phyloP scores from a whole-genome alignment of 1,284 basidiomycete species.

The Apiotrichum gamsii region DNA sequence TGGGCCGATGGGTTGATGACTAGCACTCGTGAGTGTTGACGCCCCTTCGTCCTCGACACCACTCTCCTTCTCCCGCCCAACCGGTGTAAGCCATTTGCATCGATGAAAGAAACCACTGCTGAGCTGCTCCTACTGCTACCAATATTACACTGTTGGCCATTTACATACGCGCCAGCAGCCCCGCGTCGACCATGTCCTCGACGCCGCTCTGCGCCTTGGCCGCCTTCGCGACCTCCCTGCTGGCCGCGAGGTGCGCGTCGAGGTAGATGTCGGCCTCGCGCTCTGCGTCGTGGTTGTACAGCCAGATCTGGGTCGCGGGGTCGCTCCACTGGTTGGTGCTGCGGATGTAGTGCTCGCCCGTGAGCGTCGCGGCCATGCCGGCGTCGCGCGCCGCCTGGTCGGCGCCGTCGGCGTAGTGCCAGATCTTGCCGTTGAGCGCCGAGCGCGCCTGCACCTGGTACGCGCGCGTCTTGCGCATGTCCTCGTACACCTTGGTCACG shows the following conservation, averaged over 20 bases:
- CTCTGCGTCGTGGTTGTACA: constrained; percentile 13
- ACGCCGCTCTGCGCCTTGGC: not conserved
- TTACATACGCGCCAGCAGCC: constrained; percentile 1
- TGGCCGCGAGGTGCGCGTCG: not conserved
- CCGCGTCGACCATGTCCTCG: constrained; percentile 1
- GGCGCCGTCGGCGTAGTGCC: constrained; percentile 14
- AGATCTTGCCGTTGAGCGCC: constrained; percentile 13
- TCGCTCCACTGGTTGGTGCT: constrained; percentile 16
- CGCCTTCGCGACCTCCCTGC: not conserved
- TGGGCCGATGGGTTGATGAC: too few relatives aligned
- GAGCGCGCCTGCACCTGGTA: constrained; percentile 10
- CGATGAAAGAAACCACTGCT: too few relatives aligned
- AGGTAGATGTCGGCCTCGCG: constrained; percentile 1
- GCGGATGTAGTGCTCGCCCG: constrained; percentile 11
- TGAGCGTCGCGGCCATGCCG: constrained; percentile 11
- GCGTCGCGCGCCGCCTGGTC: constrained; percentile 7
- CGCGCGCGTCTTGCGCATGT: constrained; percentile 5
- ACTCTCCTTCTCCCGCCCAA: too few relatives aligned
- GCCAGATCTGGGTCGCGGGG: constrained; percentile 13
- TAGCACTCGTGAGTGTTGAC: too few relatives aligned
- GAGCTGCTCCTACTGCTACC: too few relatives aligned
- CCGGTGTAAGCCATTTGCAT: too few relatives aligned
- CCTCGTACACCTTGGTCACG: constrained; percentile 4
- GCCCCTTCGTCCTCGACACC: too few relatives aligned
- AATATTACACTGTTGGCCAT: too few relatives aligned